Conservation (phyloP, 176 grass and related monocot species). For the Alopecurus myosuroides region DNA sequence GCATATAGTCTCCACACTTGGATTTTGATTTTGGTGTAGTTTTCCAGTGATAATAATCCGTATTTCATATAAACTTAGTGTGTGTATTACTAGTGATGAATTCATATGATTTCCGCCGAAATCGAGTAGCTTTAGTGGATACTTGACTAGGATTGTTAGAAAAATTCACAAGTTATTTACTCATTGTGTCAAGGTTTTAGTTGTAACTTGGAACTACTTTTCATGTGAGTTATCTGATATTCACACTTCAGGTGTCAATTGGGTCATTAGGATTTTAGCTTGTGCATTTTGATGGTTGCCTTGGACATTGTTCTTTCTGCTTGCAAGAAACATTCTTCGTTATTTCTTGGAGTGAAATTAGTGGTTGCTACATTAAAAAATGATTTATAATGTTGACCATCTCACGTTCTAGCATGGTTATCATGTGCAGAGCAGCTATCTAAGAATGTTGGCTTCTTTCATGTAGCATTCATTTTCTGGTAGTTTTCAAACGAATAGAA, state of each 20-base stretch:
- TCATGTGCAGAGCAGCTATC: background rate
- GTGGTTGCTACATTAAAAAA: background rate
- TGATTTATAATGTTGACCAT: background rate
- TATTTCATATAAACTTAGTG: too few relatives aligned
- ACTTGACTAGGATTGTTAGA: too few relatives aligned
- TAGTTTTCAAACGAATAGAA: background rate
- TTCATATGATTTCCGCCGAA: too few relatives aligned
- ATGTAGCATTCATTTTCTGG: background rate
- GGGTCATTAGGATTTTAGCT: background rate
- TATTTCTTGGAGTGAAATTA: background rate
- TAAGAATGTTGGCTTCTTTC: background rate
- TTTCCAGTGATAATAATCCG: too few relatives aligned
- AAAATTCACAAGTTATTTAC: too few relatives aligned
- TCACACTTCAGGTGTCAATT: background rate
- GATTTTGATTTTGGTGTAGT: too few relatives aligned
- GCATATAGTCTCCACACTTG: too few relatives aligned
- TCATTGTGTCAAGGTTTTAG: background rate
- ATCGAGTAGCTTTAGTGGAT: too few relatives aligned
- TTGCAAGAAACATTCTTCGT: background rate
- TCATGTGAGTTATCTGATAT: background rate
- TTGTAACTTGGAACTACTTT: background rate
- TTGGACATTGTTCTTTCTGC: background rate
- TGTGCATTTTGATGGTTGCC: background rate
- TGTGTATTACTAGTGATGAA: too few relatives aligned
- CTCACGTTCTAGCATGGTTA: background rate